Percentiles rank a stretch among this genome's conserved stretches.
Conservation (phyloP, 139 green algal genomes). For the Micractinium conductrix region DNA sequence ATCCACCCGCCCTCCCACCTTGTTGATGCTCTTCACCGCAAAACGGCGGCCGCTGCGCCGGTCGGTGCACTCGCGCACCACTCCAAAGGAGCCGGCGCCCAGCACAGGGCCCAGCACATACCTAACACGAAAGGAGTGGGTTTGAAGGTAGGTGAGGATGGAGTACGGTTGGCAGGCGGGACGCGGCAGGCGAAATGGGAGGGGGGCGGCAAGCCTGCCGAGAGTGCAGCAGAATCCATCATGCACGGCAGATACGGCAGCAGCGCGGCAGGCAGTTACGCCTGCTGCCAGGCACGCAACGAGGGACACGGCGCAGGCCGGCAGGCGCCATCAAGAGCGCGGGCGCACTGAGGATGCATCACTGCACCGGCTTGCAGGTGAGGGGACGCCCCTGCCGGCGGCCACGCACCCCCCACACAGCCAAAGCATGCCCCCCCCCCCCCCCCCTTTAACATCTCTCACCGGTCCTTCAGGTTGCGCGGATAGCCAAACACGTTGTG, state of each 20-base stretch:
- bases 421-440: too few species aligned
- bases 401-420: too few species aligned
- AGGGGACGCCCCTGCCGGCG: too few species aligned
- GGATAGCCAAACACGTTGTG: slow-evolving; percentile 81
- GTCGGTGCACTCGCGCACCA: slow-evolving; percentile 82
- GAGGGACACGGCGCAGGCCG: neutral
- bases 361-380: too few species aligned
- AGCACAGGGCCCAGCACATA: slow-evolving; percentile 83
- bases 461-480: slow-evolving; percentile 62
- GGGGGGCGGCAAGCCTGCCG: too few species aligned
- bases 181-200: neutral
- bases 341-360: too few species aligned
- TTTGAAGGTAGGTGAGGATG: neutral
- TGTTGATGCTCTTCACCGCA: slow-evolving; percentile 90
- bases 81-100: slow-evolving; percentile 88
- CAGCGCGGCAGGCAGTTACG: too few species aligned
- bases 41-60: slow-evolving; percentile 47
- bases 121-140: slow-evolving; percentile 28
- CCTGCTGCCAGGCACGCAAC: too few species aligned
- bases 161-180: neutral
- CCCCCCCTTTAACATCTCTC: too few species aligned
- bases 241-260: too few species aligned
- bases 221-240: too few species aligned
- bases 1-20: slow-evolving; percentile 56
- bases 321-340: too few species aligned